These are phyloP conservation scores for Colletotrichum zoysiae DNA, from an alignment of 2,329 filamentous ascomycete species.

Conservation along the genomic window DNA sequence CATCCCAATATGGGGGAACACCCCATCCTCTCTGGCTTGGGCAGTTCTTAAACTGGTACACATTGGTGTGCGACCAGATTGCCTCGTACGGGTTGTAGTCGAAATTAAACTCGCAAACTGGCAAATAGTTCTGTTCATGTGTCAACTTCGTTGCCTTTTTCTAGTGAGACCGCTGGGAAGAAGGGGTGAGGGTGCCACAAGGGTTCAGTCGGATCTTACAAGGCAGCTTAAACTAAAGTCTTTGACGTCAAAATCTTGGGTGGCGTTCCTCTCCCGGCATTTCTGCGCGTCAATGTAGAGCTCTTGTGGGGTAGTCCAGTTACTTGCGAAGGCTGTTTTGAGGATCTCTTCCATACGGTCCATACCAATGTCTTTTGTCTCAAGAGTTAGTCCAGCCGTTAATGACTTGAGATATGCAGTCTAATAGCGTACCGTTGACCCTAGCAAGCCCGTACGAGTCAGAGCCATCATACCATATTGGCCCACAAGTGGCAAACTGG, in stretches of 20 bases:
- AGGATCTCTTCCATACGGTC: constrained; percentile 26
- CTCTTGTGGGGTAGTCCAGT: constrained; percentile 30
- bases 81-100: constrained; percentile 23
- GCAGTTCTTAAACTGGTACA: constrained; percentile 25
- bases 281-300: constrained; percentile 26
- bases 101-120: constrained; percentile 31
- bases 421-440: constrained; percentile 5
- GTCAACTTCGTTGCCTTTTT: background rate
- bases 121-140: constrained; percentile 8
- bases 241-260: background rate
- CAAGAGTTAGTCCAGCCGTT: background rate
- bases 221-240: constrained; percentile 8
- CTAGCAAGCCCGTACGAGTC: constrained; percentile 27
- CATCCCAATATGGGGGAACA: background rate
- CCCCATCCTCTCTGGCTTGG: constrained; percentile 19
- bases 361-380: constrained; percentile 17
- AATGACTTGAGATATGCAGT: no score
- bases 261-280: constrained; percentile 8
- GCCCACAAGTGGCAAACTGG: constrained; percentile 13
- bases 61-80: background rate
- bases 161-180: background rate
- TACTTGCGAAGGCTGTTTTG: constrained; percentile 17
- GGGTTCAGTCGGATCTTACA: background rate
- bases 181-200: no score
- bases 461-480: constrained; percentile 29